Percentiles rank a stretch among this genome's conserved stretches.
Conservation (phyloP, 129 eudicot genomes). For the Pulicaria dysenterica region DNA sequence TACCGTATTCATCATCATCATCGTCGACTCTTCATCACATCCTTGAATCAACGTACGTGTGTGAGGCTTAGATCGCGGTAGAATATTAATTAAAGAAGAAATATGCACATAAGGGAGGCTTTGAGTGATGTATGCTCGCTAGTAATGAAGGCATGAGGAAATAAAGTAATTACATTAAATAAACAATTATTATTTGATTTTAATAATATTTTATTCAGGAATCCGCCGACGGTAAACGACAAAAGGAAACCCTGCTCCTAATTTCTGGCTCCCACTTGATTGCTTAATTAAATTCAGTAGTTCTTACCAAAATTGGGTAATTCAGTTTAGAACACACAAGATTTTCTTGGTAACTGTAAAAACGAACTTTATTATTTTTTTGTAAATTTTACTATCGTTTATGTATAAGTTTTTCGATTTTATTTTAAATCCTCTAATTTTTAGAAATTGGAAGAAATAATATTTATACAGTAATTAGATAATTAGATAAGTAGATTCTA, state of each 20-base stretch:
- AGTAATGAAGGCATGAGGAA: not conserved
- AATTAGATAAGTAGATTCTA: too few relatives aligned
- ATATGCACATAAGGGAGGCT: not conserved
- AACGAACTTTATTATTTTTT: too few relatives aligned
- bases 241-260: constrained; percentile 20
- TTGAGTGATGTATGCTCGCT: not conserved
- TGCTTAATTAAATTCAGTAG: not conserved
- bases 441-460: too few relatives aligned
- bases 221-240: constrained; percentile 44
- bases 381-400: too few relatives aligned
- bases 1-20: not conserved
- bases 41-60: too few relatives aligned
- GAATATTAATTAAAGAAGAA: too few relatives aligned
- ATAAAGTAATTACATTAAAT: not conserved
- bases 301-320: not conserved
- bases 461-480: too few relatives aligned
- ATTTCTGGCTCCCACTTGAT: not conserved
- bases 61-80: too few relatives aligned
- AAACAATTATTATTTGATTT: not conserved
- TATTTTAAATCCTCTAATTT: too few relatives aligned
- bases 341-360: not conserved
- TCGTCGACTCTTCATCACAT: not conserved
- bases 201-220: not conserved
- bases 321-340: not conserved
- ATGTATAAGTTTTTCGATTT: too few relatives aligned